These are phyloP conservation scores for Lactarius sanguifluus DNA, from an alignment of 768 basidiomycete species.

Conservation along the genomic window DNA sequence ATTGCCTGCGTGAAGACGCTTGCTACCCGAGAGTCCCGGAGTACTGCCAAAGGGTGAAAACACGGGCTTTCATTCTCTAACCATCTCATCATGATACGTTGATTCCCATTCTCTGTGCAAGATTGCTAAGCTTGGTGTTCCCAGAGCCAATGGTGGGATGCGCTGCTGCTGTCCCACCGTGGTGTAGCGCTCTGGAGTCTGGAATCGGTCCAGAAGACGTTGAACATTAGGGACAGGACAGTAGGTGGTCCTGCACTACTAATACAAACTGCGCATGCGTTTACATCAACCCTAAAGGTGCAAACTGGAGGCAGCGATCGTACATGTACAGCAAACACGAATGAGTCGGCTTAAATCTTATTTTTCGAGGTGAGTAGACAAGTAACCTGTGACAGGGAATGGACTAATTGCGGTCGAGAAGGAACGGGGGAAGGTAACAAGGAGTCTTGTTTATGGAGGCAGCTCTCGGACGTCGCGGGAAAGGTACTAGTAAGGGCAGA, in stretches of 20 bases:
- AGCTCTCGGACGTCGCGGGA: no score
- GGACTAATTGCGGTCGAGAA: background rate
- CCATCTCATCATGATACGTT: background rate
- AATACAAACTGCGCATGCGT: background rate
- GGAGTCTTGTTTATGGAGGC: no score
- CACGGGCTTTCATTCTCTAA: background rate
- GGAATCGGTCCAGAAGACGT: no score
- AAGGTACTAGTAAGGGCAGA: background rate
- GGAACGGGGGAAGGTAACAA: background rate
- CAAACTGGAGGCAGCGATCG: background rate
- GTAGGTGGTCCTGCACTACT: background rate
- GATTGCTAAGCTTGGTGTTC: background rate
- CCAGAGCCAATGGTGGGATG: background rate
- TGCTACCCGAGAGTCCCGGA: background rate
- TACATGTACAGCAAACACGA: background rate
- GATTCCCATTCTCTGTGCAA: background rate
- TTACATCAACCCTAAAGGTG: background rate
- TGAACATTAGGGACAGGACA: background rate
- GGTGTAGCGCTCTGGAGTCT: background rate
- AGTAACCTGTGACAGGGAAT: background rate
- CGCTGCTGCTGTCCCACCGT: background rate
- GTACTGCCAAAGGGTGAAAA: background rate
- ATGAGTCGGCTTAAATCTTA: background rate
- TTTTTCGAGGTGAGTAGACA: background rate
- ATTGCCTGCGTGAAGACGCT: background rate